A percentile compares a stretch with the other conserved stretches of the same genome.
Evolutionary conservation across 257 asterid genomes (phyloP).

Genomic region (Solanum ossicruentum): DNA sequence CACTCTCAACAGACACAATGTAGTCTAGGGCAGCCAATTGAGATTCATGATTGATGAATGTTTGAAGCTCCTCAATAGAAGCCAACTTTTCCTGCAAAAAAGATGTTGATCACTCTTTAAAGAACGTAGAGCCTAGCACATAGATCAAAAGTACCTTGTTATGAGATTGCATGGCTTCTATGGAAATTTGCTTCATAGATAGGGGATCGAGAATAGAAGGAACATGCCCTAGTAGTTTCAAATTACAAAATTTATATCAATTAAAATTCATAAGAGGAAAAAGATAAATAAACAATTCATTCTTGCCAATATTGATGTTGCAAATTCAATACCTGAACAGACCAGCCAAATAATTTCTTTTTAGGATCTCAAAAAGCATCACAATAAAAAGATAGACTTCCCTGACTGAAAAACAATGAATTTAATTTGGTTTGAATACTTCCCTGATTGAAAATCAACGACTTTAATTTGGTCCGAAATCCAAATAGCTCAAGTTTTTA

Average conservation of each 20-base stretch:
- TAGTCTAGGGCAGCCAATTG: conserved; percentile 97
- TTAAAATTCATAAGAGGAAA: background rate
- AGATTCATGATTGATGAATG: conserved; percentile 73
- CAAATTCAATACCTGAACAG: background rate
- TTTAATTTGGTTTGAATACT: no score
- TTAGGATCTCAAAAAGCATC: background rate
- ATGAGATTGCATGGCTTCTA: background rate
- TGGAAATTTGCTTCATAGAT: background rate
- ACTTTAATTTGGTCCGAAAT: no score
- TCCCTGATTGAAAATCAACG: no score
- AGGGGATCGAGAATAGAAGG: background rate
- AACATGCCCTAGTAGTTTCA: background rate
- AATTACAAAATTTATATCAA: background rate
- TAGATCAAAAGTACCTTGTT: background rate
- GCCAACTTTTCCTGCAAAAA: conserved; percentile 70
- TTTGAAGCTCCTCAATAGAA: conserved; percentile 63
- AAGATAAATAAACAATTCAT: background rate
- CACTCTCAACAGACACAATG: conserved; percentile 86
- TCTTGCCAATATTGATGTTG: background rate
- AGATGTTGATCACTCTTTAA: background rate
- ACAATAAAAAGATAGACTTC: background rate
- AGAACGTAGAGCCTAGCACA: background rate
- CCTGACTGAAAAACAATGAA: no score
- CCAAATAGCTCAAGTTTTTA: no score
- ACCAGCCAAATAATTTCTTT: background rate